Conservation (phyloP, 2,329 filamentous ascomycete species). For the Rugonectria rugulosa region DNA sequence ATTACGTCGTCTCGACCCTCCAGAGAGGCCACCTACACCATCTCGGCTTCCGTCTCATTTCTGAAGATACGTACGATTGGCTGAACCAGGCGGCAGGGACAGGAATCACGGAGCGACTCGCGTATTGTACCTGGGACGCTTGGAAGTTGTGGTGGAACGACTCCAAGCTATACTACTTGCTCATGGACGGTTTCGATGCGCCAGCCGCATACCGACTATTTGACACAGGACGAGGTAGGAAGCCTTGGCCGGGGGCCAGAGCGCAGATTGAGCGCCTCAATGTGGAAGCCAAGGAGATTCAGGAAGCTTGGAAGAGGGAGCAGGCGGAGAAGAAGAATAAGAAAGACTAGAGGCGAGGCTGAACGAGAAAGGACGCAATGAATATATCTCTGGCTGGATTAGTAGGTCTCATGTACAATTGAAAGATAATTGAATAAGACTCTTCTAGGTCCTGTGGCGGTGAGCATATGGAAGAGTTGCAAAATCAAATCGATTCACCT, state of each 20-base stretch:
- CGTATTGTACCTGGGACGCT: constrained; percentile 47
- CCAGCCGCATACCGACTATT: constrained; percentile 52
- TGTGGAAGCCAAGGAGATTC: constrained; percentile 27
- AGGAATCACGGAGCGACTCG: constrained; percentile 48
- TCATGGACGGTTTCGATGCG: constrained; percentile 49
- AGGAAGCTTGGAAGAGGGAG: constrained; percentile 32
- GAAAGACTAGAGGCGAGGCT: constrained; percentile 6
- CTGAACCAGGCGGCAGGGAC: constrained; percentile 53
- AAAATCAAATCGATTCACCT: too few species aligned
- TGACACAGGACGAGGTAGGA: constrained; percentile 47
- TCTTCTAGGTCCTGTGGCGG: too few species aligned
- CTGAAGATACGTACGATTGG: constrained; percentile 41
- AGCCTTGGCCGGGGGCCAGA: constrained; percentile 49
- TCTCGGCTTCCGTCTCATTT: constrained; percentile 34
- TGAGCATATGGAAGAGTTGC: too few species aligned
- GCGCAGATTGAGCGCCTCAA: constrained; percentile 42
- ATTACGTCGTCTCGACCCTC: constrained; percentile 30
- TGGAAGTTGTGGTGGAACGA: constrained; percentile 55
- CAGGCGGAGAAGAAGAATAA: constrained; percentile 33
- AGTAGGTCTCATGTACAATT: too few species aligned
- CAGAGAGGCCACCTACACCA: constrained; percentile 35
- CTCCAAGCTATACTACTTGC: constrained; percentile 48
- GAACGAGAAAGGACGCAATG: neutral
- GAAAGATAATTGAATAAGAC: too few species aligned
- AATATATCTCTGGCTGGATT: neutral